These are phyloP conservation scores for Phytophthora tubulina DNA, from an alignment of 352 stramenopile species.

Conservation along the genomic window DNA sequence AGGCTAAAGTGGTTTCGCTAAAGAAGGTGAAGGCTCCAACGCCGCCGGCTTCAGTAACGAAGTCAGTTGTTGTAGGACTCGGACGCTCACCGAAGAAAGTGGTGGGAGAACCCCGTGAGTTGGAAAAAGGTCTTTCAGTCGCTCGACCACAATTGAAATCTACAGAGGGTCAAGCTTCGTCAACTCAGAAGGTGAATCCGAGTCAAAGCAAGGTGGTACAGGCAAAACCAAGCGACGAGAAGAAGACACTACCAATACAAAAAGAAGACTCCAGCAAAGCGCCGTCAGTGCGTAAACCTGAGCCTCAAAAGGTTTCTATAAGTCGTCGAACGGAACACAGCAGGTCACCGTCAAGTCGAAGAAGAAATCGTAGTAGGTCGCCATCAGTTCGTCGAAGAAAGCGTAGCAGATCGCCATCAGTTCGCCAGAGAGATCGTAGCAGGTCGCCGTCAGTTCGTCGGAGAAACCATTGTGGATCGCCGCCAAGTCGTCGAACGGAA, in stretches of 20 bases:
- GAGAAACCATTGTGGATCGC: not conserved
- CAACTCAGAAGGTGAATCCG: conserved; percentile 3
- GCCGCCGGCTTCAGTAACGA: not conserved
- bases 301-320: not conserved
- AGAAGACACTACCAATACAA: not conserved
- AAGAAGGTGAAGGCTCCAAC: conserved; percentile 7
- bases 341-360: not conserved
- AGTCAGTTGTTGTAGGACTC: conserved; percentile 8
- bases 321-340: conserved; percentile 17
- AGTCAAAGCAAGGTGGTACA: conserved; percentile 1
- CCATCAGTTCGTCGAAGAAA: not conserved
- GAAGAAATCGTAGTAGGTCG: conserved; percentile 1
- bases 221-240: not conserved
- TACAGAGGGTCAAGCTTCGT: not conserved
- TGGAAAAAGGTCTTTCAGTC: conserved; percentile 11
- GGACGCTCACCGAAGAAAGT: not conserved
- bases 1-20: conserved; percentile 14
- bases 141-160: conserved; percentile 9
- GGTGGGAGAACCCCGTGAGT: not conserved
- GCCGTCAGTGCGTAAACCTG: not conserved
- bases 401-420: conserved; percentile 10
- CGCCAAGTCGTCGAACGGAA: conserved; percentile 10
- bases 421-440: not conserved
- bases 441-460: conserved; percentile 1
- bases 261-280: not conserved